Evolutionary conservation across 1,139 yeast genomes (phyloP), one percentile per base, ranked within the genome.

Genomic region (Blastobotrys capitulatus): DNA sequence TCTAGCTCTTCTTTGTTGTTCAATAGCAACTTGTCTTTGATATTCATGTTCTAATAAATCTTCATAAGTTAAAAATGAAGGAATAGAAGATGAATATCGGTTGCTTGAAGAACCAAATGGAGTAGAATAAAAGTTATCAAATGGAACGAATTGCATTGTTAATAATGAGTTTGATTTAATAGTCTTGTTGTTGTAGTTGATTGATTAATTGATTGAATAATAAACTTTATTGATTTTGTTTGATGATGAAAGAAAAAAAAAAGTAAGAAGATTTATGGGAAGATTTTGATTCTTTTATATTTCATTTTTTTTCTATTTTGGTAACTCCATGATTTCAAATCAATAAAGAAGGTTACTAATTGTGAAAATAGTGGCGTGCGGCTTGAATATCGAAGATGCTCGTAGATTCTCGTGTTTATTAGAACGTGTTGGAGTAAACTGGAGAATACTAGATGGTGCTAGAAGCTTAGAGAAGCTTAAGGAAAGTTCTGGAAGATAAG

Each of bases 101-200:
- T 36, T 22, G 4, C 25, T 22, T 22, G n/a, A n/a, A 13, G 26
- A 8, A 16, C 38, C 41, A 22, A 35, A 22, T 20, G 46, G 41
- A 37, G 34, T 34, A n/a, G 26, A 13, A 38, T 38, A 44, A 27
- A 16, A 27, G 16, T 47, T n/a, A 46, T 41, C 38, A 12, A 42
- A 38, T 19, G 42, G 46, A 19, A 47, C 38, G 22, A 47, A 47
- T 38, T 47, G 49, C 49, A 47, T 46, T 22, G 42, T 16, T 5
- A 34, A 18, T 22, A 37, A 36, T 9, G 40, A 10, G 38, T 37
- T 45, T 27, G n/a, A 19, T n/a, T 10, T 27, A 13, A 18, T 27
- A 12, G 8, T 19, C 15, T 38, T 6, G 13, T n/a, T 3, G 15
- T 38, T 38, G 25, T 19, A 22, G 25, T 22, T 6, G 32, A 20